Conservation (phyloP, 2,329 filamentous ascomycete species). For the Arthroderma sp. region DNA sequence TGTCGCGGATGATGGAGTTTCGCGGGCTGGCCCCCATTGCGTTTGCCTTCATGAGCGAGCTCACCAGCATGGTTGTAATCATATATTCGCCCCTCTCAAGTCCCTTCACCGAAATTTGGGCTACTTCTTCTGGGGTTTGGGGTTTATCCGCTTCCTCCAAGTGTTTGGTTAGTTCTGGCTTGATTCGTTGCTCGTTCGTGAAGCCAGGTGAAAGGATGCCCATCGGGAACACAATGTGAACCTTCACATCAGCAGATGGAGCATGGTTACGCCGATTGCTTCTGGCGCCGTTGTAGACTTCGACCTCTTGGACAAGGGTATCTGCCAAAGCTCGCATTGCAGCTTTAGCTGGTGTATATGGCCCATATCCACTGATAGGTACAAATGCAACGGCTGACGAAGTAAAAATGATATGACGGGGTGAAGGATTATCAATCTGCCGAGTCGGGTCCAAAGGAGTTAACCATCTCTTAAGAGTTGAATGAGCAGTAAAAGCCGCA, state of each 20-base stretch:
- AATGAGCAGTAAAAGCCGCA: conserved; percentile 71
- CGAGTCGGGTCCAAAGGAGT: conserved; percentile 20
- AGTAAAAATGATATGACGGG: conserved; percentile 76
- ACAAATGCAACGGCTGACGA: conserved; percentile 63
- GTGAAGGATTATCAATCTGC: conserved; percentile 20
- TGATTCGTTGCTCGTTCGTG: conserved; percentile 60
- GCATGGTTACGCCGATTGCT: conserved; percentile 26
- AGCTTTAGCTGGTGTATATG: conserved; percentile 74
- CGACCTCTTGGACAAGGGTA: conserved; percentile 66
- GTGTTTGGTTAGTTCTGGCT: conserved; percentile 65
- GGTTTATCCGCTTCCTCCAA: conserved; percentile 73
- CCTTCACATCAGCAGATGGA: conserved; percentile 53
- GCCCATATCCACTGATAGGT: conserved; percentile 64
- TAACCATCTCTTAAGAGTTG: conserved; percentile 64
- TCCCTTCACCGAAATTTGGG: conserved; percentile 52
- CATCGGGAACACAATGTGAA: conserved; percentile 74
- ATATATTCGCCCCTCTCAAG: conserved; percentile 71
- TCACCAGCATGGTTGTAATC: conserved; percentile 62
- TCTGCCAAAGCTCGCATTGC: conserved; percentile 76
- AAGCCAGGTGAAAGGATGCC: conserved; percentile 67
- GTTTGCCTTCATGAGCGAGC: conserved; percentile 54
- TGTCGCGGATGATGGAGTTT: conserved; percentile 42
- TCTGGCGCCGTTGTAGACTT: conserved; percentile 63
- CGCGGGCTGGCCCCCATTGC: conserved; percentile 40
- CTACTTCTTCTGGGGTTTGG: conserved; percentile 67